Evolutionary conservation across 1,284 basidiomycete genomes (phyloP), one percentile per base, ranked within the genome.

Genomic region (Tausonia pullulans): DNA sequence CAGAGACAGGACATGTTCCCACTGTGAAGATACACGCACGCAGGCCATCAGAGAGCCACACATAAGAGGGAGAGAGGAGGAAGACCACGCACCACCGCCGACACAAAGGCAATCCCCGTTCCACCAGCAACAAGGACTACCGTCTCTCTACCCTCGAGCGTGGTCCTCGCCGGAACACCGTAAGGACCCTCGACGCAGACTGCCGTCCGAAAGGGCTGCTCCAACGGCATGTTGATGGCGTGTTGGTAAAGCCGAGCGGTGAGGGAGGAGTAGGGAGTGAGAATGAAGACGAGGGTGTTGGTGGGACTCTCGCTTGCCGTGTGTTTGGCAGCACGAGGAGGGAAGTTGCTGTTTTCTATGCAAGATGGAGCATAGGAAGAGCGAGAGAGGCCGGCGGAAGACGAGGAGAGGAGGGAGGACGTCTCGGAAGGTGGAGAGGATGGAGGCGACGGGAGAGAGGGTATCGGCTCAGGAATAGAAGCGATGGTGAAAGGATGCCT

Each of bases 121-220:
- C 64, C 64, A 5, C 64, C 64, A 39, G 54, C 64, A 3, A 65
- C 60, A 11, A 65, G 40, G n/a, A 65, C 43, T 10, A 65, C 39
- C 40, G 64, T 65, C 39, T 65, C 64, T 16, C 27, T 27, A 27
- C 27, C 27, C 27, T 27, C 27, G 27, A 27, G 57, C 54, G 10
- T 53, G 46, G 4, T 45, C 39, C 3, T 61, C 53, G 13, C 52
- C 43, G 59, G 53, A 2, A 61, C 54, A 6, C 51, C 52, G 41
- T 65, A 65, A 1, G 64, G 60, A 10, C 64, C 64, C 41, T 65
- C 64, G 13, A 65, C 55, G 16, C 61, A n/a, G 3, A 64, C 62
- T 11, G 39, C 27, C 3, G 52, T 5, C 11, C 14, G 50, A 10
- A 40, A 57, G 41, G 50, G 50, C 43, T 27, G 27, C 27, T 27